Percentiles rank a stretch among this genome's conserved stretches.
Evolutionary conservation across 257 asterid species (phyloP).

Genomic region (Solanum clarkiae): DNA sequence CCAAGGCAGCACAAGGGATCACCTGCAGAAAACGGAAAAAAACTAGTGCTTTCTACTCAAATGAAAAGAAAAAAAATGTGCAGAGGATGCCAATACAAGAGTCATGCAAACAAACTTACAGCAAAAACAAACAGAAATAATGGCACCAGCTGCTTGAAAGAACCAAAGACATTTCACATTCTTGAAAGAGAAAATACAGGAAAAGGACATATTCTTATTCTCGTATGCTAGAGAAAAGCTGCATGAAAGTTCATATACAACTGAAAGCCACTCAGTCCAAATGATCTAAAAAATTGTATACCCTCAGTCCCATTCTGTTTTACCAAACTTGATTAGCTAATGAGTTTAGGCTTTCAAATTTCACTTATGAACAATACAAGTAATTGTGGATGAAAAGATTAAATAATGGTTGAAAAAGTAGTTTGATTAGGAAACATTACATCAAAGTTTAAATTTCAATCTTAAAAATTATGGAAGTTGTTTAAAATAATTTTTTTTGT

Average conservation of each 20-base stretch:
- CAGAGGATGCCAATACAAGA: neutral
- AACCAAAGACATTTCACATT: neutral
- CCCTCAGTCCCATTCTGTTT: neutral
- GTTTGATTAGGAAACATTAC: neutral
- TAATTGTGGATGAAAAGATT: neutral
- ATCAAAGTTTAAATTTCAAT: neutral
- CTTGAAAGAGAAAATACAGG: neutral
- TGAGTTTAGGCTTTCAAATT: neutral
- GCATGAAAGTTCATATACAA: too few relatives aligned
- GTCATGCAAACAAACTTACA: neutral
- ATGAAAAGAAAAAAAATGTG: neutral
- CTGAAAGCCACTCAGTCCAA: neutral
- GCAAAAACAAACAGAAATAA: neutral
- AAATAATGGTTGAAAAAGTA: neutral
- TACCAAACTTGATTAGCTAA: neutral
- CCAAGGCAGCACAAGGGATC: slow-evolving; percentile 35
- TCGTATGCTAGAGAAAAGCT: neutral
- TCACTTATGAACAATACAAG: neutral
- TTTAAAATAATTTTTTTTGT: neutral
- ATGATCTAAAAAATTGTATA: neutral
- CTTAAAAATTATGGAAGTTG: neutral
- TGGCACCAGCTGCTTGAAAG: neutral
- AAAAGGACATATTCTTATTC: neutral
- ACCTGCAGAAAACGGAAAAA: slow-evolving; percentile 14
- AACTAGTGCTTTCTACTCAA: neutral